Evolutionary conservation across 768 basidiomycete genomes (phyloP), one percentile per base, ranked within the genome.

Genomic region (Collybia sp.): DNA sequence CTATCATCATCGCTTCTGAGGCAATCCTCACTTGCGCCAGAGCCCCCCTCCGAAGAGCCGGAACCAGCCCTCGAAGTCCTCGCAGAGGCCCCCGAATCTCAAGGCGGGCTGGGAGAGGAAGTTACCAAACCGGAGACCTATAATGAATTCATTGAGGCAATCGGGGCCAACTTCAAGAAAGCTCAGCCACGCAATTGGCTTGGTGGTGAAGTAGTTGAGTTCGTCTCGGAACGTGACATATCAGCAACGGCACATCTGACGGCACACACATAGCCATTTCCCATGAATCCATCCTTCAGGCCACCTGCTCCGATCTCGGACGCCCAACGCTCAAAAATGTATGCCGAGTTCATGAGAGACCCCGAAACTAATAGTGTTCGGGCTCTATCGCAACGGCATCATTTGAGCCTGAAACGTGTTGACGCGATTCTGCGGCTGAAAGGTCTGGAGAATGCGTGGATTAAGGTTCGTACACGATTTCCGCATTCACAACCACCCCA

Each of bases 361-460:
- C 85, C 85, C 0, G 49, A 70, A 18, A 49, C 56, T 31, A 79
- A 84, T 55, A 78, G 67, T 44, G 72, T 83, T 30, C 77, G 87
- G 17, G 64, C 58, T 9, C 72, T 93, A 10, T 76, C 88, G n/a
- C 63, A 72, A 40, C 72, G 67, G 38, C 79, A 81, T 63, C 76
- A 82, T 44, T 53, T 91, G 35, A 83, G 86, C 53, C 66, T 91
- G 49, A 85, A 85, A 61, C 86, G 93, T 37, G 72, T 93, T 15
- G 83, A 91, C 43, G 92, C 92, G 0, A 85, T 93, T 42, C 62
- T 95, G 31, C 76, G 89, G 25, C 65, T 95, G 52, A 93, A 94
- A 62, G 83, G 83, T 32, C 67, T 89, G 53, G 91, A 93, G 59
- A 64, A 68, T 42, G 66, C 73, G 43, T 88, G 82, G 85, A 66